Conservation (phyloP, 768 basidiomycete genomes). For the Gloeophyllum trabeum region DNA sequence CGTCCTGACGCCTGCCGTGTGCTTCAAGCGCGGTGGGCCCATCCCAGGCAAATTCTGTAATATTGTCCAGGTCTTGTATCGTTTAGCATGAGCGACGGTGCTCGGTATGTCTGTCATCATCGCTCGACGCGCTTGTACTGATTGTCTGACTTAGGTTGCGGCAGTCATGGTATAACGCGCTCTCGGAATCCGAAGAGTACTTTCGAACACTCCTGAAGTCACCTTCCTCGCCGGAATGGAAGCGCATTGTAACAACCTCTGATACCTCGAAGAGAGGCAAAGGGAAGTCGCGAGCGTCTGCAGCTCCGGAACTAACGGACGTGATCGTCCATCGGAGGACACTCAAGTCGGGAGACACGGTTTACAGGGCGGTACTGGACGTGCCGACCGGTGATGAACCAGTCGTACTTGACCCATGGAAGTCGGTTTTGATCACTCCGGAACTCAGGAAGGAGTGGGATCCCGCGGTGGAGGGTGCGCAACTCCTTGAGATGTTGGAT, state of each 20-base stretch:
- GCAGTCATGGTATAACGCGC: slow-evolving; percentile 71
- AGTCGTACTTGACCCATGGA: slow-evolving; percentile 66
- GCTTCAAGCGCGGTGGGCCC: no score
- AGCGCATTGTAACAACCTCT: slow-evolving; percentile 45
- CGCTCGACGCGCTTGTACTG: not conserved
- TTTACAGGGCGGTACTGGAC: slow-evolving; percentile 78
- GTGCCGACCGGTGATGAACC: slow-evolving; percentile 51
- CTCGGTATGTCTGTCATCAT: slow-evolving; percentile 27
- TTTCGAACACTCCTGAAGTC: slow-evolving; percentile 74
- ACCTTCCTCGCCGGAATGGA: slow-evolving; percentile 67
- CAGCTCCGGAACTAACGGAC: slow-evolving; percentile 52
- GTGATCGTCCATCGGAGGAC: slow-evolving; percentile 70
- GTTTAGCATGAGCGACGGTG: slow-evolving; percentile 43
- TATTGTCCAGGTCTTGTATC: no score
- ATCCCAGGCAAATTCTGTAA: no score
- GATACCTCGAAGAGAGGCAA: slow-evolving; percentile 36
- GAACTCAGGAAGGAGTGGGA: slow-evolving; percentile 91
- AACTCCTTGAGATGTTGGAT: slow-evolving; percentile 79
- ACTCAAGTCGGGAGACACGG: slow-evolving; percentile 58
- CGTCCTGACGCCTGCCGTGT: no score
- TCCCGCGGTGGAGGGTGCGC: slow-evolving; percentile 80
- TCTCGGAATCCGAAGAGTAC: slow-evolving; percentile 62
- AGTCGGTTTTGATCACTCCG: slow-evolving; percentile 71
- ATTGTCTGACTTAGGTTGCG: slow-evolving; percentile 41
- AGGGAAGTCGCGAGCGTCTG: slow-evolving; percentile 44